Evolutionary conservation across 495 filamentous ascomycete species (phyloP), one percentile per base, ranked within the genome.

Genomic region (Beverwykella pulmonaria): DNA sequence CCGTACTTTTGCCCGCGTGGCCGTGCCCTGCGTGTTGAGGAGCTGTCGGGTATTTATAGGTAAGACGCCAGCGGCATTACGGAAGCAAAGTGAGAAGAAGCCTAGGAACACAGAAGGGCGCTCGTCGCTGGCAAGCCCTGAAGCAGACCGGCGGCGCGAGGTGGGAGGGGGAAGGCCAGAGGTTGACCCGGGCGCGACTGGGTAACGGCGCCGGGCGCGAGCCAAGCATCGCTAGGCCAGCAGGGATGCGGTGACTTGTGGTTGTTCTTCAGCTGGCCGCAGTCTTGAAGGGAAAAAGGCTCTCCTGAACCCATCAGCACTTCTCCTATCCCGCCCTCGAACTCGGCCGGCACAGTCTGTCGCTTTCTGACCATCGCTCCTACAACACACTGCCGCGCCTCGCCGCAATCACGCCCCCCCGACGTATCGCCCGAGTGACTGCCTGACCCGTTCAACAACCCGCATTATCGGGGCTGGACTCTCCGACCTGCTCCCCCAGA

Each of bases 221-320:
- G 39, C 39, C 39, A 44, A 44, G 39, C 39, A 44, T 44, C 39
- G 39, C 39, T 44, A 44, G 39, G 3, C 17, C 39, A 9, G 39
- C 60, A 63, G 60, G 60, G 60, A 46, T 44, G 22, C 49, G 60
- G 10, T 49, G 48, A 9, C 48, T 32, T 29, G 39, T 53, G 19
- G 23, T 25, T 29, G 60, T 29, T 48, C 60, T 63, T 63, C 60
- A 63, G 62, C 62, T 65, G 32, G 49, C 25, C 39, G 14, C 39
- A 48, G 50, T 30, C 46, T 17, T 61, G 1, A 9, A 34, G 25
- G 26, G 27, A 61, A 49, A 64, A 64, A 48, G 20, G 20, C 41
- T 49, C 53, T 59, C 54, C 62, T 59, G 53, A 59, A 65, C 26
- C 29, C 62, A 55, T 36, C 62, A 65, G 34, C 52, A 39, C 22